Conservation (phyloP, 2,329 filamentous ascomycete species). For the Fusarium drepaniforme region DNA sequence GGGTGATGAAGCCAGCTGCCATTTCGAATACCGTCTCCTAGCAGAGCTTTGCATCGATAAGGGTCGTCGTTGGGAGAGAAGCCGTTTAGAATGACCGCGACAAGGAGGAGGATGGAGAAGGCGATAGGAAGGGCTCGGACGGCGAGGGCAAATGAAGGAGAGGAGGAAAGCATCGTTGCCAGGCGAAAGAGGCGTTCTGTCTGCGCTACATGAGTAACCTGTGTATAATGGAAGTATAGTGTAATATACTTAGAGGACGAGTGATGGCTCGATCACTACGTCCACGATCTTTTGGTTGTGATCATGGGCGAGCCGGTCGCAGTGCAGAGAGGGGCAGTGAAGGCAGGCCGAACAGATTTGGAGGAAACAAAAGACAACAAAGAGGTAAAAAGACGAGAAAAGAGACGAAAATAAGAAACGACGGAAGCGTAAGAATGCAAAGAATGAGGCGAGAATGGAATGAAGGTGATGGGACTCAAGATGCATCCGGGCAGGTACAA, state of each 20-base stretch:
- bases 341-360: not conserved
- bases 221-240: not conserved
- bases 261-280: not conserved
- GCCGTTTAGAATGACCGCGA: conserved; percentile 26
- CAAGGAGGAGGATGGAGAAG: conserved; percentile 35
- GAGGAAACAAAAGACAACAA: not conserved
- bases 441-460: not conserved
- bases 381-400: not conserved
- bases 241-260: not conserved
- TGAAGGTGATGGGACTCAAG: not conserved
- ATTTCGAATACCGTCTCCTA: conserved; percentile 50
- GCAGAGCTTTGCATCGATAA: conserved; percentile 64
- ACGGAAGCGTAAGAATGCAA: not conserved
- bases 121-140: conserved; percentile 31
- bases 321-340: not conserved
- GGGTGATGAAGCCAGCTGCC: conserved; percentile 62
- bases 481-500: not conserved
- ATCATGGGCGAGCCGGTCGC: not conserved
- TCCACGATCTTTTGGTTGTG: not conserved
- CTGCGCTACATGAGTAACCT: not conserved
- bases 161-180: conserved; percentile 25
- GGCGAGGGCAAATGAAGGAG: conserved; percentile 15
- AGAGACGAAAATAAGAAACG: not conserved
- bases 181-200: not conserved
- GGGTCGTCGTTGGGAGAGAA: conserved; percentile 53